Percentiles rank a stretch among this genome's conserved stretches.
These are phyloP conservation scores for Phytomonas sp. DNA, from an alignment of 208 protist genomes.

Conservation along the genomic window DNA sequence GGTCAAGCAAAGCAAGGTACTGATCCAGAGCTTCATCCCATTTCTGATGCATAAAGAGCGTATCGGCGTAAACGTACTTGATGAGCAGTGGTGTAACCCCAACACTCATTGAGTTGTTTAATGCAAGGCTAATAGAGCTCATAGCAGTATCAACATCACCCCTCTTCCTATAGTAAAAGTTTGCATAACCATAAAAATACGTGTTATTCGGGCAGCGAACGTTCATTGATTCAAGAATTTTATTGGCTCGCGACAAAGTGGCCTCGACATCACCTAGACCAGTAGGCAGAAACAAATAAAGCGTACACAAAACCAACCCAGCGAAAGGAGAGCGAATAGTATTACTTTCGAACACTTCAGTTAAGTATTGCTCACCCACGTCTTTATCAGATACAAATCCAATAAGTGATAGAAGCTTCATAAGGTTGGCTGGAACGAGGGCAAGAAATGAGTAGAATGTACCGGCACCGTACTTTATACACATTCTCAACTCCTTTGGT, in stretches of 20 bases:
- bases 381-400: constrained; percentile 88
- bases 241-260: constrained; percentile 67
- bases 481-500: constrained; percentile 76
- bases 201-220: constrained; percentile 79
- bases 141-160: constrained; percentile 72
- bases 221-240: constrained; percentile 76
- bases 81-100: constrained; percentile 75
- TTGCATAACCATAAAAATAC: constrained; percentile 88
- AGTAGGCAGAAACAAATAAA: constrained; percentile 88
- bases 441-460: constrained; percentile 87
- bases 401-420: constrained; percentile 86
- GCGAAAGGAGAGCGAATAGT: constrained; percentile 83
- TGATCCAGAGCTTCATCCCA: constrained; percentile 56
- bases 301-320: constrained; percentile 75
- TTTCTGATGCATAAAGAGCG: constrained; percentile 87
- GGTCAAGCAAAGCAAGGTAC: constrained; percentile 56
- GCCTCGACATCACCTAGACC: constrained; percentile 71
- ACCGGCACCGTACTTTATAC: constrained; percentile 83
- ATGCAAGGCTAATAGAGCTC: constrained; percentile 53
- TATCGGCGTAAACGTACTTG: constrained; percentile 85
- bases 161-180: constrained; percentile 87
- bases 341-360: constrained; percentile 82
- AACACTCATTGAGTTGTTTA: constrained; percentile 62
- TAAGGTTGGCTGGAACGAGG: constrained; percentile 78
- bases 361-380: constrained; percentile 87